These are phyloP conservation scores for Polytolypa hystricis DNA, from an alignment of 2,329 filamentous ascomycete species.

Conservation along the genomic window DNA sequence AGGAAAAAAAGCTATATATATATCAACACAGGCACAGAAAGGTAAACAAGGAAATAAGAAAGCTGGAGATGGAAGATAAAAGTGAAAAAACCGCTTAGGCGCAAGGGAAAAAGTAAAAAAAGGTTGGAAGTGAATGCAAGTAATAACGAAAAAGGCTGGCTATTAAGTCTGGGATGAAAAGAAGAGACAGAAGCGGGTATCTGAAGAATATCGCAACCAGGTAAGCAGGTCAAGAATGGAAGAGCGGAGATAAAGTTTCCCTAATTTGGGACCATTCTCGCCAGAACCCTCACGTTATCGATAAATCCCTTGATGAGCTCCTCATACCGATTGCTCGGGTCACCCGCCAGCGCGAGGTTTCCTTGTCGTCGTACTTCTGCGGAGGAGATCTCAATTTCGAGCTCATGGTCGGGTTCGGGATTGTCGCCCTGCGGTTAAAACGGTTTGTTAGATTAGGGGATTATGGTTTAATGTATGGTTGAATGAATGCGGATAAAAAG, in stretches of 20 bases:
- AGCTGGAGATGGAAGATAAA: too few species aligned
- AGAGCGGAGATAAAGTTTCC: not conserved
- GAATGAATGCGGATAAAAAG: too few species aligned
- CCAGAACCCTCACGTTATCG: conserved; percentile 38
- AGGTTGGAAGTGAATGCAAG: not conserved
- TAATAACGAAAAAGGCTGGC: too few species aligned
- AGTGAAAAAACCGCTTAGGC: too few species aligned
- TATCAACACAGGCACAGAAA: too few species aligned
- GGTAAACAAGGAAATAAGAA: too few species aligned
- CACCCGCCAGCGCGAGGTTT: conserved; percentile 27
- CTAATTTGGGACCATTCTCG: conserved; percentile 28
- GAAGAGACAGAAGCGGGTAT: not conserved
- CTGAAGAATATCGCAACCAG: not conserved
- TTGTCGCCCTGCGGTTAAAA: conserved; percentile 3
- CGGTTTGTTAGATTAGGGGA: not conserved
- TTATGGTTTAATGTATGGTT: not conserved
- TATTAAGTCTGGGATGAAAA: not conserved
- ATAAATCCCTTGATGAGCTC: conserved; percentile 38
- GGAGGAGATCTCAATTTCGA: conserved; percentile 38
- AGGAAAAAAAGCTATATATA: too few species aligned
- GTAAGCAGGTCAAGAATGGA: not conserved
- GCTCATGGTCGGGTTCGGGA: conserved; percentile 27
- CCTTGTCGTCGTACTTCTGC: conserved; percentile 35
- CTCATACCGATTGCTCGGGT: conserved; percentile 34
- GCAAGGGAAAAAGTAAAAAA: too few species aligned